Base-by-base conservation (phyloP, 2,329 filamentous ascomycete species). In the Dichotomopilus funicola region DNA sequence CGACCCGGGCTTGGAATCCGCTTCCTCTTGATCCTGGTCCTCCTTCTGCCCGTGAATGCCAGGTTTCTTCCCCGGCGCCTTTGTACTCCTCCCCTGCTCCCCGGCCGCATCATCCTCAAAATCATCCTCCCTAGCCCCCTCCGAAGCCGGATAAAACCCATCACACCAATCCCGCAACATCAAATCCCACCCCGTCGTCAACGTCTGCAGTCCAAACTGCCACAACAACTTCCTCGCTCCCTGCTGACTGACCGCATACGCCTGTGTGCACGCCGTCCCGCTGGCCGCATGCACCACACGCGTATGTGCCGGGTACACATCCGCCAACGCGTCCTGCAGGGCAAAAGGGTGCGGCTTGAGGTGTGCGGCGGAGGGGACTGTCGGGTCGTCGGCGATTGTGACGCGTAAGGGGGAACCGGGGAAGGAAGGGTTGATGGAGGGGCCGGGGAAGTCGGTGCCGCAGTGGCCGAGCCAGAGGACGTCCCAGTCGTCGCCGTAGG, bases 391-490 rank as follows among this genome's bases (percentile, higher is more conserved):
- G 1, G 56, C 40, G 31, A 65, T 56, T 13, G 50, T 52, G 9
- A 68, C 54, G 1, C 57, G 53, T 2, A 64, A 41, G 1, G 58
- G 44, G 6, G 61, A 49, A 11, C 54, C 37, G 13, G 31, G 5
- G 36, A 31, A 27, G 19, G 19, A 27, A 27, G 19, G 27, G 33
- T 49, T 33, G 10, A 7, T 4, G 13, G 35, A 6, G 2, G 13
- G 2, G 8, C 40, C 34, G 4, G 68, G 67, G 51, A 72, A 69
- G 9, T 65, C 63, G 44, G 67, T 68, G 38, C 73, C 73, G 62
- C 77, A 80, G 56, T 76, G 74, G 33, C 78, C 78, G 1, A 80
- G 67, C 76, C 77, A 80, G 31, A 80, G 69, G 37, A 80, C 63
- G 60, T 81, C 78, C 78, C 77, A 81, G 57, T 73, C 66, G 51